Conservation (phyloP, 768 basidiomycete genomes). For the Suillus occidentalis region DNA sequence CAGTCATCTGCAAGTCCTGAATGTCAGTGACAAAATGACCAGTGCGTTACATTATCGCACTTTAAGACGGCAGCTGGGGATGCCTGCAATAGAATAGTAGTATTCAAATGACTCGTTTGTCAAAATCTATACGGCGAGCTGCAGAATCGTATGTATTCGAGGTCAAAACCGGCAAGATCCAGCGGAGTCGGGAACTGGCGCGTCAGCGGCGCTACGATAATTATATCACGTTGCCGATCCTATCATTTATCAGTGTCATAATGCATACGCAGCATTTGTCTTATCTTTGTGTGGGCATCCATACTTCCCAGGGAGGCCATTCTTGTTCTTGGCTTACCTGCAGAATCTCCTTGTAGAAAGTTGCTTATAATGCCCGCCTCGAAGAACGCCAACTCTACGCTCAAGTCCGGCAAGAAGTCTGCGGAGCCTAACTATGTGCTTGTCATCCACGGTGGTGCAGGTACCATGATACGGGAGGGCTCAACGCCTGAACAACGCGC, state of each 20-base stretch:
- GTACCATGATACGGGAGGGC: slow-evolving; percentile 56
- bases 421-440: slow-evolving; percentile 39
- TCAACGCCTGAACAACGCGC: slow-evolving; percentile 63
- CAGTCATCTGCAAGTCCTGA: too few species aligned
- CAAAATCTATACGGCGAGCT: too few species aligned
- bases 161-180: too few species aligned
- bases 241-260: background rate
- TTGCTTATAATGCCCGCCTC: slow-evolving; percentile 2
- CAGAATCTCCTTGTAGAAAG: background rate
- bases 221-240: background rate
- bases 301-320: background rate
- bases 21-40: too few species aligned
- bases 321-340: background rate
- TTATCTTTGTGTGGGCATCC: background rate
- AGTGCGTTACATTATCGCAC: too few species aligned
- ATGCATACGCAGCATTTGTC: background rate
- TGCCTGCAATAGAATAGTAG: too few species aligned
- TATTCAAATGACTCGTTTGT: too few species aligned
- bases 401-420: slow-evolving; percentile 10
- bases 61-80: too few species aligned
- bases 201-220: background rate
- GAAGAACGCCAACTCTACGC: background rate
- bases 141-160: too few species aligned
- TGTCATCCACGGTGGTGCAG: slow-evolving; percentile 81
- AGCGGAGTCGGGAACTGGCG: too few species aligned